These are phyloP conservation scores for Fraxinus pennsylvanica DNA, from an alignment of 257 asterid species.

Conservation along the genomic window DNA sequence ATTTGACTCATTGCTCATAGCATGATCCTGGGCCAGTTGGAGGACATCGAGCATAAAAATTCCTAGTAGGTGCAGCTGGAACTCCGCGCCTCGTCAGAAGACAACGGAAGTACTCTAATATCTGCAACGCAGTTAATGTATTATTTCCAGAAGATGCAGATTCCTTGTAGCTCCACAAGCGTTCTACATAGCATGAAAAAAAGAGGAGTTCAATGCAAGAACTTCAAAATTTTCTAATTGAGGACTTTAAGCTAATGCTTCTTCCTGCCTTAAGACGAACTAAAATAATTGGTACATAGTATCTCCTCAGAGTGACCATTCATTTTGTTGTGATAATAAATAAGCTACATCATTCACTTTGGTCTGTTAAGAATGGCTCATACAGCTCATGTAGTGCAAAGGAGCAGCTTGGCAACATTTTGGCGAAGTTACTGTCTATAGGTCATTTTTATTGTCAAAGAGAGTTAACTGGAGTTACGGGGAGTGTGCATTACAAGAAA, in stretches of 20 bases:
- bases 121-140: slow-evolving; percentile 35
- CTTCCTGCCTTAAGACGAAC: not conserved
- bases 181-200: slow-evolving; percentile 46
- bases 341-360: no score
- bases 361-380: not conserved
- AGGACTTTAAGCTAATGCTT: not conserved
- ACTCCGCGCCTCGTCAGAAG: slow-evolving; percentile 83
- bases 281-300: not conserved
- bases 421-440: no score
- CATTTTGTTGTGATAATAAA: not conserved
- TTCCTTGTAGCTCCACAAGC: slow-evolving; percentile 67
- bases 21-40: slow-evolving; percentile 81
- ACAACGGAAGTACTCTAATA: slow-evolving; percentile 83
- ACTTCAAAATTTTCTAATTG: not conserved
- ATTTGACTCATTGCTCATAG: slow-evolving; percentile 55
- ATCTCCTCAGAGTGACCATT: not conserved
- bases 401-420: not conserved
- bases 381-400: not conserved
- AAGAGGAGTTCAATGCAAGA: slow-evolving; percentile 3
- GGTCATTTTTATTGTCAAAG: not conserved
- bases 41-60: slow-evolving; percentile 58
- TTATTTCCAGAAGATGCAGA: slow-evolving; percentile 36
- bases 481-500: not conserved
- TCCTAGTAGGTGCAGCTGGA: slow-evolving; percentile 77
- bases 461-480: not conserved